phyloP scores from a whole-genome alignment of 2,329 filamentous ascomycete genomes.

The Tolypocladium capitatum region DNA sequence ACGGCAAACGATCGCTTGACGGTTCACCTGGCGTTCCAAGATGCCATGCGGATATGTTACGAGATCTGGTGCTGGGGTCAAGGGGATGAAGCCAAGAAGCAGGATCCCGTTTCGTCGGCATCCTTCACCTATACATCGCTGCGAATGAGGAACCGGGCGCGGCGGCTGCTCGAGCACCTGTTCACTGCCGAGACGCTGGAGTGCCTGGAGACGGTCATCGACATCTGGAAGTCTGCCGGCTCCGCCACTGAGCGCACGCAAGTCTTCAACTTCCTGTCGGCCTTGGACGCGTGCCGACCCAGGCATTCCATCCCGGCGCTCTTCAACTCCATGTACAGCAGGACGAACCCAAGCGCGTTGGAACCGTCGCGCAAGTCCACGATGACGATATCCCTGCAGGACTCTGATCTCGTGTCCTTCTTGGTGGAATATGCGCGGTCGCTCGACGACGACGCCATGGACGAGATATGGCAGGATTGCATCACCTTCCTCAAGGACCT shows the following conservation, averaged over 20 bases:
- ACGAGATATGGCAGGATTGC: slow-evolving; percentile 96
- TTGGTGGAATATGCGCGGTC: slow-evolving; percentile 81
- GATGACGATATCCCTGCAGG: slow-evolving; percentile 70
- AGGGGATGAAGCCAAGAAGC: slow-evolving; percentile 39
- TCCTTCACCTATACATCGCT: slow-evolving; percentile 87
- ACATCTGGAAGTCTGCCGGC: slow-evolving; percentile 56
- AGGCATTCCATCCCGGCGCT: slow-evolving; percentile 86
- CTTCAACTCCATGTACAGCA: slow-evolving; percentile 91
- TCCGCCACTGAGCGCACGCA: slow-evolving; percentile 39
- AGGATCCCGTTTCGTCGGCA: slow-evolving; percentile 56
- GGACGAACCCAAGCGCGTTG: slow-evolving; percentile 71
- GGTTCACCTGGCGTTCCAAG: slow-evolving; percentile 90
- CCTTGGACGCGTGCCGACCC: slow-evolving; percentile 79
- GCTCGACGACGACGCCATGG: slow-evolving; percentile 91
- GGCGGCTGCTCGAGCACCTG: slow-evolving; percentile 80
- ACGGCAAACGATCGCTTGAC: slow-evolving; percentile 91
- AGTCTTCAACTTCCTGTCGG: slow-evolving; percentile 77
- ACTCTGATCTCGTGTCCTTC: slow-evolving; percentile 77
- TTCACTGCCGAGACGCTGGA: slow-evolving; percentile 88
- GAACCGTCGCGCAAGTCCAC: slow-evolving; percentile 75
- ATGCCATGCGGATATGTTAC: slow-evolving; percentile 85
- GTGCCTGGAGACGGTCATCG: slow-evolving; percentile 81
- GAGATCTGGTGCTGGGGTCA: slow-evolving; percentile 91
- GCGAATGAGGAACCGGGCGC: slow-evolving; percentile 77
- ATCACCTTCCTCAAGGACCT: slow-evolving; percentile 83